Conservation (phyloP, 192 early-diverging fungal species). For the Umbelopsis sp. region DNA sequence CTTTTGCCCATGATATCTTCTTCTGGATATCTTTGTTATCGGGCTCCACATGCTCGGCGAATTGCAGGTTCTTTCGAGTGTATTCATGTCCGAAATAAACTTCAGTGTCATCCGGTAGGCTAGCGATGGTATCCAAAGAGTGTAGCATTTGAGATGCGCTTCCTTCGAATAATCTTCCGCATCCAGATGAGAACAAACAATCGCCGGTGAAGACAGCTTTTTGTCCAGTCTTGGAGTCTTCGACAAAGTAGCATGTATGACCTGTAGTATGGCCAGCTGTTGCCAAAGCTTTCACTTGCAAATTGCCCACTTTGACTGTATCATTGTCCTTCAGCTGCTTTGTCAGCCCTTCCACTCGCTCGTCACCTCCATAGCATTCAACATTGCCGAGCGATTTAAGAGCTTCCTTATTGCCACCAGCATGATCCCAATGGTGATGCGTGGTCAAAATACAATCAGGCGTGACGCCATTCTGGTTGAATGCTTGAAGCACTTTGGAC, state of each 20-base stretch:
- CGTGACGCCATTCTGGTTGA: slow-evolving; percentile 26
- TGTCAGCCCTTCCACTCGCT: slow-evolving; percentile 21
- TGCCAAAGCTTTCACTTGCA: slow-evolving; percentile 26
- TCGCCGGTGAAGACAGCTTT: slow-evolving; percentile 38
- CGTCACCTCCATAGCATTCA: slow-evolving; percentile 31
- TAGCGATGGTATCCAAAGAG: slow-evolving; percentile 68
- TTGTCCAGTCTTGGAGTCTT: slow-evolving; percentile 20
- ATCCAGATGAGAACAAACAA: slow-evolving; percentile 58
- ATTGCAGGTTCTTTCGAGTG: slow-evolving; percentile 64
- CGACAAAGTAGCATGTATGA: slow-evolving; percentile 33
- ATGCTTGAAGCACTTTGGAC: slow-evolving; percentile 25
- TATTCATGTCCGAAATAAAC: slow-evolving; percentile 97
- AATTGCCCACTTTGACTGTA: slow-evolving; percentile 18
- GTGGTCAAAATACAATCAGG: slow-evolving; percentile 38
- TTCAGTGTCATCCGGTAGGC: slow-evolving; percentile 75
- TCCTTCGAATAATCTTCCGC: slow-evolving; percentile 95
- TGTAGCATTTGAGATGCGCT: slow-evolving; percentile 82
- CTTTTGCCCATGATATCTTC: slow-evolving; percentile 28
- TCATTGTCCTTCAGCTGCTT: slow-evolving; percentile 22
- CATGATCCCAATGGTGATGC: slow-evolving; percentile 45
- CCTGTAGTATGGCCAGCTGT: slow-evolving; percentile 39
- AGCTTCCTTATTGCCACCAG: slow-evolving; percentile 37
- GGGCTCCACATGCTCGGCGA: slow-evolving; percentile 33
- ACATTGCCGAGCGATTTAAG: slow-evolving; percentile 10
- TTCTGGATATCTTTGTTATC: slow-evolving; percentile 28